These are phyloP conservation scores for Colletotrichum cordylinicola DNA, from an alignment of 2,329 filamentous ascomycete species.

Conservation along the genomic window DNA sequence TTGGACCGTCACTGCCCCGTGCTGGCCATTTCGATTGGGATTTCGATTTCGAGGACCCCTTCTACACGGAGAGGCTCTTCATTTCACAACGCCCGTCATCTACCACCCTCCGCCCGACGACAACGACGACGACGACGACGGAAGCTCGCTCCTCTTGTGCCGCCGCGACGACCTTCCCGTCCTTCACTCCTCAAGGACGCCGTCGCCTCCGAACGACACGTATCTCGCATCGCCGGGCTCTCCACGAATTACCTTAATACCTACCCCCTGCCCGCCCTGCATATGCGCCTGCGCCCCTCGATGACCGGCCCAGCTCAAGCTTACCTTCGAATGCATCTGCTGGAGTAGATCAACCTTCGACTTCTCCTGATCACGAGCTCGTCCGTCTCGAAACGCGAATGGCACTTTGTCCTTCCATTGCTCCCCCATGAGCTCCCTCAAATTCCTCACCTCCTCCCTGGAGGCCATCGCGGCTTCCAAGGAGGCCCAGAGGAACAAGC, in stretches of 20 bases:
- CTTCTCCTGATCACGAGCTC: not conserved
- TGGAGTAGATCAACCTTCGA: not conserved
- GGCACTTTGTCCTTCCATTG: constrained; percentile 45
- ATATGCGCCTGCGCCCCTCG: constrained; percentile 21
- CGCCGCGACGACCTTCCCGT: not conserved
- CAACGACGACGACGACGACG: not conserved
- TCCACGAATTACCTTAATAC: not conserved
- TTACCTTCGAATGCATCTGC: not conserved
- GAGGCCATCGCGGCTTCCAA: constrained; percentile 92
- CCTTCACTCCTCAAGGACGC: not conserved
- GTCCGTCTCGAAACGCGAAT: constrained; percentile 39
- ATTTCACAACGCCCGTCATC: constrained; percentile 13
- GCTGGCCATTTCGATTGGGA: constrained; percentile 11
- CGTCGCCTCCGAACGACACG: not conserved
- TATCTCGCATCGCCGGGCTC: not conserved
- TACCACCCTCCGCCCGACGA: not conserved
- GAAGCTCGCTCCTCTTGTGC: not conserved
- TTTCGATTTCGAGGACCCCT: not conserved
- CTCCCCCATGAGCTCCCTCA: constrained; percentile 86
- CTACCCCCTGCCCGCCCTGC: constrained; percentile 7
- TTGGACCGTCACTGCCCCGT: constrained; percentile 19
- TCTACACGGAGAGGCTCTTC: constrained; percentile 8
- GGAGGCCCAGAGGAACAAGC: constrained; percentile 86
- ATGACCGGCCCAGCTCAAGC: constrained; percentile 13
- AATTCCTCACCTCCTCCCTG: constrained; percentile 92